These are phyloP conservation scores for Saksenaea vasiformis DNA, from an alignment of 371 early-diverging fungal species.

Conservation along the genomic window DNA sequence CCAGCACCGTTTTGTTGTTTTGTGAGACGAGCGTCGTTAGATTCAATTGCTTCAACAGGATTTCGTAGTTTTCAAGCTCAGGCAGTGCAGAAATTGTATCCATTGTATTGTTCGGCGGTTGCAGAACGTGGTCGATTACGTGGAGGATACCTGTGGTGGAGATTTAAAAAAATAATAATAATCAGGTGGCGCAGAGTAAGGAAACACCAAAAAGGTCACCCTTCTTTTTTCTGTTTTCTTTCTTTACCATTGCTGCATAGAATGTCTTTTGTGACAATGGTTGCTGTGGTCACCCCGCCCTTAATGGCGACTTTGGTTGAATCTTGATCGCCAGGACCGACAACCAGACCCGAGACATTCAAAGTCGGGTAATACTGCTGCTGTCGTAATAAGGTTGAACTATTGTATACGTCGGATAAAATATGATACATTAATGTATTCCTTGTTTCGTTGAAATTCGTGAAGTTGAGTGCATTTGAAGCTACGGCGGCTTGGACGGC, in stretches of 20 bases:
- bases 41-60: conserved; percentile 21
- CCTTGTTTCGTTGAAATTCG: conserved; percentile 12
- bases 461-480: conserved; percentile 10
- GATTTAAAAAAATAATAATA: conserved; percentile 4
- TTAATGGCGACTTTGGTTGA: conserved; percentile 12
- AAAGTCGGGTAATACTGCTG: conserved; percentile 13
- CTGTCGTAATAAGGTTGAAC: conserved; percentile 11
- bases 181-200: not conserved
- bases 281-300: conserved; percentile 22
- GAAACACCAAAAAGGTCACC: not conserved
- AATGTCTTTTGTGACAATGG: conserved; percentile 15
- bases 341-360: conserved; percentile 18
- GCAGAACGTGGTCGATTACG: conserved; percentile 21
- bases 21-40: conserved; percentile 22
- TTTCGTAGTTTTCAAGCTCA: conserved; percentile 21
- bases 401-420: conserved; percentile 10
- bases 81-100: conserved; percentile 21
- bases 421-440: conserved; percentile 17
- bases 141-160: conserved; percentile 27
- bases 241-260: conserved; percentile 32
- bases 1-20: conserved; percentile 30
- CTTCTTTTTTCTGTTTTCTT: not conserved
- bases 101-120: conserved; percentile 18
- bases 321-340: conserved; percentile 12
- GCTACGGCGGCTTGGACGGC: conserved; percentile 10